Percentiles rank a stretch among this genome's conserved stretches.
Conservation (phyloP, 345 rosid species). For the Sapria himalayana region DNA sequence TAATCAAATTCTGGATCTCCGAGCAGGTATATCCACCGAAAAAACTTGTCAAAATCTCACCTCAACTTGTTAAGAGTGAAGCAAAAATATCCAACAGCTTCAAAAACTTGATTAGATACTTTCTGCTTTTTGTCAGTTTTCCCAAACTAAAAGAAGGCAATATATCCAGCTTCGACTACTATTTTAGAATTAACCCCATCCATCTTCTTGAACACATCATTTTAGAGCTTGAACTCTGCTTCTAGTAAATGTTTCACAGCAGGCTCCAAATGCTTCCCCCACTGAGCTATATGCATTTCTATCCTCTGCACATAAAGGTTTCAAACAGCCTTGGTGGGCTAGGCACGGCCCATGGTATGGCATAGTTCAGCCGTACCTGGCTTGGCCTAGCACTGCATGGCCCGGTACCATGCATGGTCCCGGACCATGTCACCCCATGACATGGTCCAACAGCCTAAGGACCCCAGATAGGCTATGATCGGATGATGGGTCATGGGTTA, state of each 20-base stretch:
- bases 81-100: conserved; percentile 79
- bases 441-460: too few species aligned
- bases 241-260: conserved; percentile 96
- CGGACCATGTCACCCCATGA: too few species aligned
- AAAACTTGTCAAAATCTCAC: conserved; percentile 78
- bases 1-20: conserved; percentile 81
- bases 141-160: conserved; percentile 85
- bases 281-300: conserved; percentile 61
- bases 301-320: conserved; percentile 89
- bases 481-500: too few species aligned
- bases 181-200: conserved; percentile 92
- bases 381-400: too few species aligned
- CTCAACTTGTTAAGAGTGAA: conserved; percentile 71
- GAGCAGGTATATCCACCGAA: conserved; percentile 87
- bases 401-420: too few species aligned
- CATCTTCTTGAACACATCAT: conserved; percentile 89
- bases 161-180: conserved; percentile 89
- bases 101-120: conserved; percentile 80
- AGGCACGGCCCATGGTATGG: too few species aligned
- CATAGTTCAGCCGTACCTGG: too few species aligned
- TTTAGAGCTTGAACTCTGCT: conserved; percentile 84
- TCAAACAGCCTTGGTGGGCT: too few species aligned
- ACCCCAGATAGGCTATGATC: too few species aligned
- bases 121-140: conserved; percentile 84
- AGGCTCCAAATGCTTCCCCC: conserved; percentile 97